These are phyloP conservation scores for Colletotrichum theobromicola DNA, from an alignment of 2,329 filamentous ascomycete species.

Conservation along the genomic window DNA sequence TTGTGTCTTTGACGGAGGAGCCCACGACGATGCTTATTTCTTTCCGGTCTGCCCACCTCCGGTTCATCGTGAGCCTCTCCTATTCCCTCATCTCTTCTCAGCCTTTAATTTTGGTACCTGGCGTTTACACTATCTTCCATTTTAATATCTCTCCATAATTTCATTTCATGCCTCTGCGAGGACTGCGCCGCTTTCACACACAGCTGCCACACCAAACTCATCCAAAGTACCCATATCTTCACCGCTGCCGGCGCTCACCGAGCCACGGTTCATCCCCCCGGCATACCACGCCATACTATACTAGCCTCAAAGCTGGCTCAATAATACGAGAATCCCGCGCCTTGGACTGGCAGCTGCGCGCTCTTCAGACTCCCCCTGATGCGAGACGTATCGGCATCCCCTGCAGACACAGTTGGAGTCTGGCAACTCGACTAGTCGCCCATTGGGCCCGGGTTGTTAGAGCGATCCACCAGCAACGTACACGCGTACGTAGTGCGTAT, in stretches of 20 bases:
- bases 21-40: constrained; percentile 15
- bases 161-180: constrained; percentile 2
- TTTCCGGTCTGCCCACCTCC: constrained; percentile 1
- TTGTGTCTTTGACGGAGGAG: background rate
- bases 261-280: background rate
- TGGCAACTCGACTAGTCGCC: background rate
- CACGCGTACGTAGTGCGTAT: constrained; percentile 13
- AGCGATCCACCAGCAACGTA: background rate
- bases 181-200: constrained; percentile 1
- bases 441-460: background rate
- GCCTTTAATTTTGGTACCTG: background rate
- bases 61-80: background rate
- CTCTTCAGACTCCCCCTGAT: background rate
- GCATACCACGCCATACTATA: background rate
- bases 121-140: background rate
- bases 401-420: background rate
- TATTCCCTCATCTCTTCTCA: background rate
- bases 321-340: background rate
- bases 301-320: background rate
- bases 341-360: background rate
- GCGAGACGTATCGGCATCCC: background rate
- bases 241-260: background rate
- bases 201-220: background rate
- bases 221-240: background rate
- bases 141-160: constrained; percentile 8